Evolutionary conservation across 768 basidiomycete genomes (phyloP).

Genomic region (Sutorius australiensis): DNA sequence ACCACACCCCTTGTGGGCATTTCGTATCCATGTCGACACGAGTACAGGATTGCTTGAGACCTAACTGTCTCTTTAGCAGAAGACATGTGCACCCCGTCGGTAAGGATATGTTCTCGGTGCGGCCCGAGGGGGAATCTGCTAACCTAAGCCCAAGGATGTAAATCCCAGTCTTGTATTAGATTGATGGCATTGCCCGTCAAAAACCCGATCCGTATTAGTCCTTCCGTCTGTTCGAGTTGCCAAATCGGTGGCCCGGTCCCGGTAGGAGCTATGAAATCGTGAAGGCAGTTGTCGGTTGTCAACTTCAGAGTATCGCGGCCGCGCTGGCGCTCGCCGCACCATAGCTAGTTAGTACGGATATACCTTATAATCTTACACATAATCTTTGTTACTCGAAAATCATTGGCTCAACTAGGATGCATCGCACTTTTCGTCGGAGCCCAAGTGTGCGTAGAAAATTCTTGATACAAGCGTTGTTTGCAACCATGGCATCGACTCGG

Average conservation of each 20-base stretch:
- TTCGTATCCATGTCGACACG: constrained; percentile 70
- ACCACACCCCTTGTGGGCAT: constrained; percentile 64
- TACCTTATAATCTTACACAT: constrained; percentile 22
- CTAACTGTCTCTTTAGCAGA: constrained; percentile 68
- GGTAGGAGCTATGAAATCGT: constrained; percentile 20
- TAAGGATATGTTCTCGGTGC: constrained; percentile 22
- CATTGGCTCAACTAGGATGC: background rate
- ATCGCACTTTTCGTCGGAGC: background rate
- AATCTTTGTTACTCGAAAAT: constrained; percentile 12
- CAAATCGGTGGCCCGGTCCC: constrained; percentile 9
- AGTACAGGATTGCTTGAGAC: constrained; percentile 59
- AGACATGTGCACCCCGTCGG: constrained; percentile 57
- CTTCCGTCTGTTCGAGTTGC: constrained; percentile 41
- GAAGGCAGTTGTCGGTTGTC: constrained; percentile 1
- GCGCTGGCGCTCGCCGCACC: constrained; percentile 22
- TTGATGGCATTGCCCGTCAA: constrained; percentile 65
- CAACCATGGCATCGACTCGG: background rate
- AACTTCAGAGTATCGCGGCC: constrained; percentile 7
- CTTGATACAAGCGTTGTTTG: background rate
- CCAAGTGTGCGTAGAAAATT: background rate
- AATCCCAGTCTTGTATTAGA: constrained; percentile 51
- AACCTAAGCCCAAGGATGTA: constrained; percentile 43
- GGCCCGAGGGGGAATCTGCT: constrained; percentile 1
- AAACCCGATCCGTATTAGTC: constrained; percentile 70
- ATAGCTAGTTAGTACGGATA: constrained; percentile 12